Percentiles rank a stretch among this genome's conserved stretches.
phyloP scores from a whole-genome alignment of 23 red algal genomes.

The Agarophyton chilense region DNA sequence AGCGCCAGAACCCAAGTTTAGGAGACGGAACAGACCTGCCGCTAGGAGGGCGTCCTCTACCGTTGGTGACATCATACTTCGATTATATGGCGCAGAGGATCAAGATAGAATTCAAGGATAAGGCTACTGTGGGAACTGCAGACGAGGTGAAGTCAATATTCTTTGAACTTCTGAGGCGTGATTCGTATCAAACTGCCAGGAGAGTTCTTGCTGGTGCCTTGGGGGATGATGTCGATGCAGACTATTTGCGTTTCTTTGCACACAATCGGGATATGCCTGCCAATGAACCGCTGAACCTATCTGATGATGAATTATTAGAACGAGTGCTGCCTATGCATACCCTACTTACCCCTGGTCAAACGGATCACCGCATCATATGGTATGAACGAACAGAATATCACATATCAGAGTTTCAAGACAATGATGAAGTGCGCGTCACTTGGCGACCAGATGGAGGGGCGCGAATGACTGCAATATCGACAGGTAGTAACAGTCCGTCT shows the following conservation, averaged over 20 bases:
- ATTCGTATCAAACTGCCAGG: constrained; percentile 49
- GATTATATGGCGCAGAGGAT: constrained; percentile 66
- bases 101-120: constrained; percentile 77
- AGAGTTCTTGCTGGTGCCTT: constrained; percentile 61
- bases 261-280: constrained; percentile 50
- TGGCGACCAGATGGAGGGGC: constrained; percentile 77
- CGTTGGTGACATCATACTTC: constrained; percentile 29
- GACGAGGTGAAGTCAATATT: constrained; percentile 56
- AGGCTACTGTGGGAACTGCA: constrained; percentile 23
- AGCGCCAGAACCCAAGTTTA: constrained; percentile 28
- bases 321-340: constrained; percentile 29
- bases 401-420: constrained; percentile 77
- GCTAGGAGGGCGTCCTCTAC: constrained; percentile 59
- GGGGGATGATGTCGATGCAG: constrained; percentile 58
- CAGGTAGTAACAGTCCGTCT: constrained; percentile 2
- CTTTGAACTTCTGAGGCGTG: constrained; percentile 73
- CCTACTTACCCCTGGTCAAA: constrained; percentile 15
- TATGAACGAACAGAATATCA: constrained; percentile 89
- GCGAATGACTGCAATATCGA: neutral
- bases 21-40: constrained; percentile 63
- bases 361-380: constrained; percentile 78
- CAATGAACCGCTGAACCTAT: constrained; percentile 34
- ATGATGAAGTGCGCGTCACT: constrained; percentile 81
- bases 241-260: constrained; percentile 77
- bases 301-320: constrained; percentile 30